phyloP scores from a whole-genome alignment of 352 stramenopile genomes.

The Phytopythium delawarense region DNA sequence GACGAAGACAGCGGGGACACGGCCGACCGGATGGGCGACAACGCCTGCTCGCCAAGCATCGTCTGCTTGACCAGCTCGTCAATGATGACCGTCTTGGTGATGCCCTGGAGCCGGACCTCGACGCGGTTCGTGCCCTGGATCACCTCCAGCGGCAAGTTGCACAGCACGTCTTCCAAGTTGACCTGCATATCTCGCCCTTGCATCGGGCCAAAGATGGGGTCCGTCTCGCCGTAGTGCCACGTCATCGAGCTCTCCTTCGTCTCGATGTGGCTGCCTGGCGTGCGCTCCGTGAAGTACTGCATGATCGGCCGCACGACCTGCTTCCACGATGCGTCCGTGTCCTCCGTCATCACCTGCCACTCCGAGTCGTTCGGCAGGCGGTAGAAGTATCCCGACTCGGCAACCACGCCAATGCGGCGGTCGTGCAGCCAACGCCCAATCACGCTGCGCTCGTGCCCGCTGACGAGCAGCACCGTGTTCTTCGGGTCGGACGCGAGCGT shows the following conservation, averaged over 20 bases:
- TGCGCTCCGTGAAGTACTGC: conserved; percentile 74
- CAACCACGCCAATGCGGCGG: conserved; percentile 43
- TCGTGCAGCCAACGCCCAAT: conserved; percentile 74
- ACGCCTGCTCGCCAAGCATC: conserved; percentile 1
- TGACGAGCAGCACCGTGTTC: conserved; percentile 62
- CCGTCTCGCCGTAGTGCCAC: conserved; percentile 72
- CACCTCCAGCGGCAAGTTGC: conserved; percentile 76
- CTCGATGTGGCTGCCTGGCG: conserved; percentile 60
- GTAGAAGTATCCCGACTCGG: conserved; percentile 65
- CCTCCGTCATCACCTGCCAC: conserved; percentile 58
- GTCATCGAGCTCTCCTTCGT: conserved; percentile 56
- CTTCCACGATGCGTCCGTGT: conserved; percentile 64
- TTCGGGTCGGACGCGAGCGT: conserved; percentile 41
- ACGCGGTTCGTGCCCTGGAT: conserved; percentile 76
- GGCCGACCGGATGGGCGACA: not conserved
- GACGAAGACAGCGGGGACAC: not conserved
- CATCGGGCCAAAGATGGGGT: conserved; percentile 76
- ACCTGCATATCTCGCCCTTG: conserved; percentile 87
- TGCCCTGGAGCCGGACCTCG: conserved; percentile 61
- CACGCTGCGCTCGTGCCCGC: conserved; percentile 58
- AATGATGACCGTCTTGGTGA: conserved; percentile 62
- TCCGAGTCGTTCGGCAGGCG: conserved; percentile 40
- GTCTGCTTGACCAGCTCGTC: conserved; percentile 51
- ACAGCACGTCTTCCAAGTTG: conserved; percentile 83
- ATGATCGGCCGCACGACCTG: conserved; percentile 71